A percentile compares a stretch with the other conserved stretches of the same genome.
Evolutionary conservation across 306 rosid species (phyloP).

Genomic region (Vigna trinervia): DNA sequence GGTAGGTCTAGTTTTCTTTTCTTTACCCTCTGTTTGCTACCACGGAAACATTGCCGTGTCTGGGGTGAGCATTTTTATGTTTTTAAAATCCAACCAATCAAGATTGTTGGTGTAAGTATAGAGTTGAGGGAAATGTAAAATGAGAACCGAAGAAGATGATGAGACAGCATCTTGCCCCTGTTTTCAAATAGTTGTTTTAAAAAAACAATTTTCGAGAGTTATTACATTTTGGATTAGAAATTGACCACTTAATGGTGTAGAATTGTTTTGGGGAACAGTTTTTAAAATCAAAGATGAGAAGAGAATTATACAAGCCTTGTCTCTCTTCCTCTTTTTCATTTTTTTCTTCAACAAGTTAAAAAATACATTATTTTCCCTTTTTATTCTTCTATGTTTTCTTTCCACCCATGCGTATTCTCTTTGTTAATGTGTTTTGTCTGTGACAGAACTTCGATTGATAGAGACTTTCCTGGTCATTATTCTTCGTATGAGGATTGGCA

Average conservation of each 20-base stretch:
- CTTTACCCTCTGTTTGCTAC: neutral
- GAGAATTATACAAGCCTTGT: neutral
- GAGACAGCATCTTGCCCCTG: too few species aligned
- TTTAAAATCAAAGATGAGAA: neutral
- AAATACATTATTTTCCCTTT: neutral
- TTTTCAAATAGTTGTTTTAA: too few species aligned
- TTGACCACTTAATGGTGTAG: too few species aligned
- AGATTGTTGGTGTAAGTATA: neutral
- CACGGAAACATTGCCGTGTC: neutral
- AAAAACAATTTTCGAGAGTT: neutral
- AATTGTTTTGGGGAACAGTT: neutral
- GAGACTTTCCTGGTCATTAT: slow-evolving; percentile 68
- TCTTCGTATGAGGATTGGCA: slow-evolving; percentile 95
- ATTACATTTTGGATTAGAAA: neutral
- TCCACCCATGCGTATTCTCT: neutral
- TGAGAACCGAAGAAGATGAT: neutral
- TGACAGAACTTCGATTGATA: slow-evolving; percentile 74
- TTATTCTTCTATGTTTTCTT: neutral
- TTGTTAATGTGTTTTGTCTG: slow-evolving; percentile 18
- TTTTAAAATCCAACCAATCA: neutral
- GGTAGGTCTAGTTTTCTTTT: neutral
- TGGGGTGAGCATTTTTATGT: neutral
- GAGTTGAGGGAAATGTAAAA: neutral
- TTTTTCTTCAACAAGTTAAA: neutral
- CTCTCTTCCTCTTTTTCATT: neutral